These are phyloP conservation scores for Coemansia sp. DNA, from an alignment of 192 early-diverging fungal species.

Conservation along the genomic window DNA sequence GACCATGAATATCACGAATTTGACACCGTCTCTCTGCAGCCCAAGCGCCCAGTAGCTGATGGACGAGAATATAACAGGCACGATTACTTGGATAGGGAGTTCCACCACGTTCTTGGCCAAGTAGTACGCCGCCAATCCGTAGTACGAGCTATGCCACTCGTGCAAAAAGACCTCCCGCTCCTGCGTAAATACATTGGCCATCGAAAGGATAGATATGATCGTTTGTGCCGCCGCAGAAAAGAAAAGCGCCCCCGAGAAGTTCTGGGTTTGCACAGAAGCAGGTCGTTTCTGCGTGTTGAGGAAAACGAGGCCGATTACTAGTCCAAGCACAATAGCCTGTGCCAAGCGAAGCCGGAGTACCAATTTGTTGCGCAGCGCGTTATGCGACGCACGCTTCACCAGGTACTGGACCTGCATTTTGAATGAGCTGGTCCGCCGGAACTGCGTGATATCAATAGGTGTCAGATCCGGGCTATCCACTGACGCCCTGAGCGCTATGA, in stretches of 20 bases:
- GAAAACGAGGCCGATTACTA: constrained; percentile 60
- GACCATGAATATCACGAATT: constrained; percentile 48
- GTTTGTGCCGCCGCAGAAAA: constrained; percentile 53
- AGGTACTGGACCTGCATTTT: constrained; percentile 49
- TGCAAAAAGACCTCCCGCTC: constrained; percentile 60
- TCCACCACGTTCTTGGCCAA: constrained; percentile 59
- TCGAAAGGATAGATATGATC: constrained; percentile 47
- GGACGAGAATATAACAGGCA: constrained; percentile 46
- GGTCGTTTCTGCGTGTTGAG: constrained; percentile 48
- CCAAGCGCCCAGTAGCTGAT: constrained; percentile 63
- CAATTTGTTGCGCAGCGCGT: constrained; percentile 57
- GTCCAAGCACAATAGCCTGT: constrained; percentile 53
- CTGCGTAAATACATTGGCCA: constrained; percentile 54
- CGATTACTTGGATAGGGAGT: constrained; percentile 55
- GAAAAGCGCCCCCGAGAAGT: constrained; percentile 58
- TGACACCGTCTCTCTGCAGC: constrained; percentile 35
- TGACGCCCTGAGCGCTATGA: constrained; percentile 8
- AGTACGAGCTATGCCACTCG: constrained; percentile 60
- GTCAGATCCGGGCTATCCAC: constrained; percentile 28
- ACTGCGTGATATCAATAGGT: constrained; percentile 18
- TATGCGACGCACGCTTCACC: constrained; percentile 41
- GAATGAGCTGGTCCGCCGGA: constrained; percentile 30
- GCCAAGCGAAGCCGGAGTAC: constrained; percentile 46
- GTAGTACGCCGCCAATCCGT: constrained; percentile 59
- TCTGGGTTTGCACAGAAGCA: constrained; percentile 44